These are phyloP conservation scores for Raffaelea arxii DNA, from an alignment of 2,329 filamentous ascomycete genomes.

Conservation along the genomic window DNA sequence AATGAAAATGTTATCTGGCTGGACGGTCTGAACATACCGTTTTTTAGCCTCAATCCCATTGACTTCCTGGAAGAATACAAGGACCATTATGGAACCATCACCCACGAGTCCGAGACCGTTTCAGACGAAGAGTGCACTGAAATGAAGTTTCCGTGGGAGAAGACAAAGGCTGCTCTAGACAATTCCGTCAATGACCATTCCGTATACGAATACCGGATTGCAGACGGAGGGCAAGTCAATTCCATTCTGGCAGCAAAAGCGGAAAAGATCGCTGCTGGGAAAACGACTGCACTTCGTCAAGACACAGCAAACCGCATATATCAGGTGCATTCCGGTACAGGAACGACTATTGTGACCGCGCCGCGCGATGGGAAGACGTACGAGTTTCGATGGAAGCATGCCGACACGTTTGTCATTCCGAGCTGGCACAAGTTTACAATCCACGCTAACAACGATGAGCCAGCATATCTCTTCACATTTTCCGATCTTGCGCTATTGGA, in stretches of 20 bases:
- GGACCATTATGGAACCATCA: conserved; percentile 19
- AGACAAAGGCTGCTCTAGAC: conserved; percentile 24
- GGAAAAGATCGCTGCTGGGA: conserved; percentile 31
- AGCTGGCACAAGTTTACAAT: conserved; percentile 41
- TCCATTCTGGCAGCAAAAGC: conserved; percentile 37
- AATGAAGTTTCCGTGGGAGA: conserved; percentile 15
- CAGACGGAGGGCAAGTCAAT: conserved; percentile 24
- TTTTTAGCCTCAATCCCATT: conserved; percentile 38
- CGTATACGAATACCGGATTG: conserved; percentile 25
- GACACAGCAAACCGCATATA: conserved; percentile 43
- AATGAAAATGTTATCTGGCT: conserved; percentile 46
- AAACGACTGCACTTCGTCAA: conserved; percentile 20
- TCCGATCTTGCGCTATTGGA: conserved; percentile 25
- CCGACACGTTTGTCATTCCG: conserved; percentile 45
- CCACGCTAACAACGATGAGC: conserved; percentile 20
- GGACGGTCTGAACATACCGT: conserved; percentile 44
- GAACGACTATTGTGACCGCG: conserved; percentile 28
- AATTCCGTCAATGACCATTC: conserved; percentile 17
- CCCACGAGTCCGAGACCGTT: conserved; percentile 13
- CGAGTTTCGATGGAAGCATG: conserved; percentile 29
- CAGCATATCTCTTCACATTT: conserved; percentile 24
- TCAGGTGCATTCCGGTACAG: conserved; percentile 39
- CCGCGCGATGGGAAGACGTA: conserved; percentile 16
- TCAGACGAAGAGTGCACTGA: conserved; percentile 27
- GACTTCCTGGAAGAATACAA: conserved; percentile 44